Percentiles rank a stretch among this genome's conserved stretches.
phyloP scores from a whole-genome alignment of 257 asterid genomes.

The Solanum tacnaense region DNA sequence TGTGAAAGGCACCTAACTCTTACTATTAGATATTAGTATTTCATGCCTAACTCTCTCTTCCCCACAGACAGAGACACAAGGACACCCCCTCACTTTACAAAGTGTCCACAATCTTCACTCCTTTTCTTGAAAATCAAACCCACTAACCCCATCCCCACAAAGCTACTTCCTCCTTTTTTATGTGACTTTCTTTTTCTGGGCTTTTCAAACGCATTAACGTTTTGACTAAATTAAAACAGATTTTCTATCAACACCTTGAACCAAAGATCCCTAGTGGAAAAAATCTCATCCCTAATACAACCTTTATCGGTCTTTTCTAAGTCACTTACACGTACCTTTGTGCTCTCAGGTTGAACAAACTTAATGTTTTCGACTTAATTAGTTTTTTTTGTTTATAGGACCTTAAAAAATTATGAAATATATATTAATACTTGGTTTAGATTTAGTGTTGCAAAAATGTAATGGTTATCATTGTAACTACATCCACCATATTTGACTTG shows the following conservation, averaged over 20 bases:
- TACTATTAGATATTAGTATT: not conserved
- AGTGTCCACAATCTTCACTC: not conserved
- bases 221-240: too few species aligned
- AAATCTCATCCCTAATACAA: rapidly evolving
- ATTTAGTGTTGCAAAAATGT: not conserved
- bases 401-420: not conserved
- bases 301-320: not conserved
- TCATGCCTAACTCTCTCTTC: not conserved
- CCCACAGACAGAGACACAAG: not conserved
- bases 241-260: not conserved
- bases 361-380: too few species aligned
- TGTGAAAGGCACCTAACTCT: not conserved
- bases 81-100: not conserved
- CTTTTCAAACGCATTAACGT: not conserved
- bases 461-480: not conserved
- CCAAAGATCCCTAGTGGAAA: rapidly evolving
- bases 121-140: not conserved
- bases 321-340: not conserved
- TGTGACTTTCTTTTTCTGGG: not conserved
- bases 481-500: not conserved
- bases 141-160: not conserved
- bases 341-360: not conserved
- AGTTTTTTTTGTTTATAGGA: too few species aligned
- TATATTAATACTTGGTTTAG: not conserved
- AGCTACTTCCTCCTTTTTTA: not conserved